Conservation (phyloP, 352 stramenopile genomes). For the Phytophthora syringae region DNA sequence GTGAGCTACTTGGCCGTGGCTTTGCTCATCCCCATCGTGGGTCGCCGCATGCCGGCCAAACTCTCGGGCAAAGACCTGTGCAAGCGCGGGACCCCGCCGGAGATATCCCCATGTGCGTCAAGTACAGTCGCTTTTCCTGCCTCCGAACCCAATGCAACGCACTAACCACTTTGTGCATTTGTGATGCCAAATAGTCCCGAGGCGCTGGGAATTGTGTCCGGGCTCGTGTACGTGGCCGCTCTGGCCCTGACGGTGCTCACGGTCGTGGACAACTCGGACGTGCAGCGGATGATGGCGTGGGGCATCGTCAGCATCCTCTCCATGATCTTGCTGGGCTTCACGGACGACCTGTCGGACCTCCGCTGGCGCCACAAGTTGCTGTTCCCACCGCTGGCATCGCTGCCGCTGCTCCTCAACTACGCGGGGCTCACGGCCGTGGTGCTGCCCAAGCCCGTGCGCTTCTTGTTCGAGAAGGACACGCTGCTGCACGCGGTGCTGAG, state of each 20-base stretch:
- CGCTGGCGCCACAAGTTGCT: conserved; percentile 97
- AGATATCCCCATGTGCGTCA: conserved; percentile 87
- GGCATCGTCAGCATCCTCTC: conserved; percentile 87
- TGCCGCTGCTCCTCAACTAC: conserved; percentile 98
- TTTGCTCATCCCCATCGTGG: conserved; percentile 67
- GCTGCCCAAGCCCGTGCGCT: conserved; percentile 88
- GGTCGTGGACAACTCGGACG: conserved; percentile 67
- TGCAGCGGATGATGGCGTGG: conserved; percentile 85
- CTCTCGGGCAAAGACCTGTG: conserved; percentile 93
- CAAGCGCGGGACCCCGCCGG: conserved; percentile 89
- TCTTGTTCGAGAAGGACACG: conserved; percentile 73
- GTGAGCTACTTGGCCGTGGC: conserved; percentile 66
- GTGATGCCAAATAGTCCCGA: conserved; percentile 67
- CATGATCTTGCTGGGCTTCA: conserved; percentile 94
- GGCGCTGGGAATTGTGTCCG: conserved; percentile 87
- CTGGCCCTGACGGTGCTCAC: conserved; percentile 76
- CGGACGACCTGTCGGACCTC: conserved; percentile 97
- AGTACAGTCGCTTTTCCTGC: not conserved
- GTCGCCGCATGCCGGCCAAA: conserved; percentile 74
- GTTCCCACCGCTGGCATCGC: conserved; percentile 95
- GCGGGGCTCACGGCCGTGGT: conserved; percentile 95
- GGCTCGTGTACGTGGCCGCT: conserved; percentile 81
- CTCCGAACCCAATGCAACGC: not conserved
- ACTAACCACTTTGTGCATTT: not conserved
- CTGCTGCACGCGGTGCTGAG: conserved; percentile 64